These are phyloP conservation scores for Backusella tuberculispora DNA, from an alignment of 192 early-diverging fungal genomes.

Conservation along the genomic window DNA sequence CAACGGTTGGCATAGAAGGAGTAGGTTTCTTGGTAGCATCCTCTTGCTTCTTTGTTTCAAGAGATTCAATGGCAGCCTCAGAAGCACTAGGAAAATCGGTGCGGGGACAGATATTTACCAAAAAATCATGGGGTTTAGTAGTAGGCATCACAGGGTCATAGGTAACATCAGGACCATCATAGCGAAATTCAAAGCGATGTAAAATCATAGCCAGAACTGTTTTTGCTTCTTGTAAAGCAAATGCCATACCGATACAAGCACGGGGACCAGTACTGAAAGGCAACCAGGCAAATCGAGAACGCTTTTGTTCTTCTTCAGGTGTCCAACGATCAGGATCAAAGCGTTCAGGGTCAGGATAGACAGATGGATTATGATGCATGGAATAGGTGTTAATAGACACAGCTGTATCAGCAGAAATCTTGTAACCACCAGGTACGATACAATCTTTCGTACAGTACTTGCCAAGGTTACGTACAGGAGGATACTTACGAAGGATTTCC, in stretches of 20 bases:
- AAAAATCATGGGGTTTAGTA: slow-evolving; percentile 44
- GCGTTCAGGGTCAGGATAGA: slow-evolving; percentile 26
- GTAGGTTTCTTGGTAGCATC: neutral
- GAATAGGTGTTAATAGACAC: slow-evolving; percentile 8
- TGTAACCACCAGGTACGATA: slow-evolving; percentile 33
- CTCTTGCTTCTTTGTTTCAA: neutral
- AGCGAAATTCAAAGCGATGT: slow-evolving; percentile 45
- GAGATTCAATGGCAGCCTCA: neutral
- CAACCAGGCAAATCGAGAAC: slow-evolving; percentile 35
- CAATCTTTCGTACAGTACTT: slow-evolving; percentile 40
- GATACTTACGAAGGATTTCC: slow-evolving; percentile 33
- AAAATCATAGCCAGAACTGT: slow-evolving; percentile 54
- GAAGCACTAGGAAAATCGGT: slow-evolving; percentile 24
- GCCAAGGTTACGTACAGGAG: slow-evolving; percentile 23
- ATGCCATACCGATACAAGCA: slow-evolving; percentile 46
- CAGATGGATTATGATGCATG: slow-evolving; percentile 30
- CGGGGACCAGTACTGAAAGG: slow-evolving; percentile 42
- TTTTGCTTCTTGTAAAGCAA: slow-evolving; percentile 62
- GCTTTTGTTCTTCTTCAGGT: slow-evolving; percentile 34
- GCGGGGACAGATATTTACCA: slow-evolving; percentile 35
- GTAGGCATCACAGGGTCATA: slow-evolving; percentile 39
- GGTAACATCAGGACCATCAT: slow-evolving; percentile 25
- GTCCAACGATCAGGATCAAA: slow-evolving; percentile 45
- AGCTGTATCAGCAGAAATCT: slow-evolving; percentile 15
- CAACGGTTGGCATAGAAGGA: neutral